Percentiles rank a stretch among this genome's conserved stretches.
Evolutionary conservation across 2,329 filamentous ascomycete genomes (phyloP).

Genomic region (Trichoderma endophyticum): DNA sequence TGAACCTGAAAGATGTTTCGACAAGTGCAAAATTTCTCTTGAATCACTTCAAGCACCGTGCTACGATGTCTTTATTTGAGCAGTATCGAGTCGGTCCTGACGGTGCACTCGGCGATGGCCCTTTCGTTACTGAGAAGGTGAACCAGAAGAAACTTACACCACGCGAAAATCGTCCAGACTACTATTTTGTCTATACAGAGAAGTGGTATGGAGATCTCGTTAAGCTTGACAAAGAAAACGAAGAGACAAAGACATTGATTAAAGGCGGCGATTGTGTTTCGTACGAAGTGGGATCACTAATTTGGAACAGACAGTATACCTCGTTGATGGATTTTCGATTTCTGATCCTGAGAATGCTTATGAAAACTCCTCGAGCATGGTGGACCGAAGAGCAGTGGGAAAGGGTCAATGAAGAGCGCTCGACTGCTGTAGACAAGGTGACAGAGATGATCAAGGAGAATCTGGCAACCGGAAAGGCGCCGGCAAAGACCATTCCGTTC

Average conservation of each 20-base stretch:
- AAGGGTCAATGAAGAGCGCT: neutral
- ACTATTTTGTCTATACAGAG: neutral
- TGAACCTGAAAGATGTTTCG: neutral
- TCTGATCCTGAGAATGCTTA: neutral
- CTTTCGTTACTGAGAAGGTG: constrained; percentile 33
- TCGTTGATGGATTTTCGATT: neutral
- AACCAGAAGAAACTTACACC: constrained; percentile 37
- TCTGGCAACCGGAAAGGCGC: too few species aligned
- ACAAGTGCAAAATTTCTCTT: neutral
- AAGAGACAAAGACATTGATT: neutral
- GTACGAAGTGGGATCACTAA: neutral
- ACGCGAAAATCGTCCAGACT: constrained; percentile 25
- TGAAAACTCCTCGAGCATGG: neutral
- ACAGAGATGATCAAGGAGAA: too few species aligned
- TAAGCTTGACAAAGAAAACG: neutral
- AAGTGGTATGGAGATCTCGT: neutral
- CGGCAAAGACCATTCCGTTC: neutral
- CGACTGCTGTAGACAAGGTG: too few species aligned
- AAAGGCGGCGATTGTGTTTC: neutral
- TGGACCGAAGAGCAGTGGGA: neutral
- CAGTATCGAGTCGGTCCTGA: constrained; percentile 35
- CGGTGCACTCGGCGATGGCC: constrained; percentile 34
- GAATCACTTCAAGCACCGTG: constrained; percentile 38
- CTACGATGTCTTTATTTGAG: constrained; percentile 31
- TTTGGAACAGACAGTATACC: neutral